phyloP scores from a whole-genome alignment of 495 filamentous ascomycete species.

The Tuber borchii region DNA sequence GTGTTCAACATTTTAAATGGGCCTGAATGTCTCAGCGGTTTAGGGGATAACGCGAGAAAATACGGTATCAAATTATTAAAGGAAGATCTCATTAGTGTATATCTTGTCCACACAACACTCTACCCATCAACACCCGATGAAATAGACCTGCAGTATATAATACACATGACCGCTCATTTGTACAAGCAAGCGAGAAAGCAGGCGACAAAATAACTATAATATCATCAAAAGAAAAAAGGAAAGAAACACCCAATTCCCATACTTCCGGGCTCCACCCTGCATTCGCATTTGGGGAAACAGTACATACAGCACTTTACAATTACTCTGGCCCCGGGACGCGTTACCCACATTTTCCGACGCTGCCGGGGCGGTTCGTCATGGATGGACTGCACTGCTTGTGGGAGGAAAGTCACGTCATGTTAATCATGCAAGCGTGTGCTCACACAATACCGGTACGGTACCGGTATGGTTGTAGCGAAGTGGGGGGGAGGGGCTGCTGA shows the following conservation, averaged over 20 bases:
- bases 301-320: background rate
- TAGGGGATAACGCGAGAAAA: too few relatives aligned
- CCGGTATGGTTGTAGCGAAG: background rate
- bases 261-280: background rate
- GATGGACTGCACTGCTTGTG: background rate
- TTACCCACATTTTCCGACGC: background rate
- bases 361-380: background rate
- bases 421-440: background rate
- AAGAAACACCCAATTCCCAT: background rate
- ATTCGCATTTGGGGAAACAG: background rate
- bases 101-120: too few relatives aligned
- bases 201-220: background rate
- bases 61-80: too few relatives aligned
- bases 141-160: background rate
- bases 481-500: background rate
- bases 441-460: background rate
- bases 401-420: background rate
- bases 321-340: background rate
- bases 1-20: too few relatives aligned
- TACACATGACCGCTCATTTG: background rate
- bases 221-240: background rate
- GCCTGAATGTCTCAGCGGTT: too few relatives aligned
- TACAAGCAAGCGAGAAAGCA: background rate
- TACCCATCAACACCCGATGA: too few relatives aligned
- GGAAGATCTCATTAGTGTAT: too few relatives aligned